Percentiles rank a stretch among this genome's conserved stretches.
phyloP scores from a whole-genome alignment of 805 yeast species.

The Schwanniomyces sp. region DNA sequence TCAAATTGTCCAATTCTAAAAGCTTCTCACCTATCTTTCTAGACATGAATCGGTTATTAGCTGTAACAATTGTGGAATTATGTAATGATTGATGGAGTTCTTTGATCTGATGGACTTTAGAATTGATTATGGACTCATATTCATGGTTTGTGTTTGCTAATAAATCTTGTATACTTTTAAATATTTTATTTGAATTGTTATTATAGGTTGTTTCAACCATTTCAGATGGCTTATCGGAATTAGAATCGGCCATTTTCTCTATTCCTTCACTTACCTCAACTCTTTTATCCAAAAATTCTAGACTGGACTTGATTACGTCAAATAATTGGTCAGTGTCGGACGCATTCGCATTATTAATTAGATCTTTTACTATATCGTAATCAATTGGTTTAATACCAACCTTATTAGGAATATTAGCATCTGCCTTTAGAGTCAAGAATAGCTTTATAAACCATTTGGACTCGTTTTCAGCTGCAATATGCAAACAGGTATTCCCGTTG shows the following conservation, averaged over 20 bases:
- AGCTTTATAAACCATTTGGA: slow-evolving; percentile 37
- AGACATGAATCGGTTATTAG: slow-evolving; percentile 38
- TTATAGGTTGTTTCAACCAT: slow-evolving; percentile 2
- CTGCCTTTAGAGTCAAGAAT: slow-evolving; percentile 35
- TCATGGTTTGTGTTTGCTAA: slow-evolving; percentile 36
- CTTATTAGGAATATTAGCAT: slow-evolving; percentile 72
- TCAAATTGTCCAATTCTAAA: slow-evolving; percentile 49
- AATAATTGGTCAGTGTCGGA: slow-evolving; percentile 26
- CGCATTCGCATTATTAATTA: slow-evolving; percentile 13
- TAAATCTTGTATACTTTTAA: slow-evolving; percentile 40
- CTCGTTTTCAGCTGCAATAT: slow-evolving; percentile 40
- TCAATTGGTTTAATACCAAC: slow-evolving; percentile 86
- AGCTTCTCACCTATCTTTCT: slow-evolving; percentile 38
- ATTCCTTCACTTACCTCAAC: slow-evolving; percentile 13
- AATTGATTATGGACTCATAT: slow-evolving; percentile 35
- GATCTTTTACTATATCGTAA: slow-evolving; percentile 66
- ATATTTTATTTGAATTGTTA: slow-evolving; percentile 28
- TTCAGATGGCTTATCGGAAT: neutral
- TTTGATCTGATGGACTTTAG: slow-evolving; percentile 35
- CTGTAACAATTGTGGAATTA: slow-evolving; percentile 42
- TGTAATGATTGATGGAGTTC: slow-evolving; percentile 34
- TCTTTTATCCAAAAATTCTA: slow-evolving; percentile 31
- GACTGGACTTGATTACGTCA: slow-evolving; percentile 33
- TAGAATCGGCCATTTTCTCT: slow-evolving; percentile 12
- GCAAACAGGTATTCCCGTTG: slow-evolving; percentile 39